Percentiles rank a stretch among this genome's conserved stretches.
Evolutionary conservation across 192 early-diverging fungal species (phyloP).

Genomic region (Mortierella alpina): DNA sequence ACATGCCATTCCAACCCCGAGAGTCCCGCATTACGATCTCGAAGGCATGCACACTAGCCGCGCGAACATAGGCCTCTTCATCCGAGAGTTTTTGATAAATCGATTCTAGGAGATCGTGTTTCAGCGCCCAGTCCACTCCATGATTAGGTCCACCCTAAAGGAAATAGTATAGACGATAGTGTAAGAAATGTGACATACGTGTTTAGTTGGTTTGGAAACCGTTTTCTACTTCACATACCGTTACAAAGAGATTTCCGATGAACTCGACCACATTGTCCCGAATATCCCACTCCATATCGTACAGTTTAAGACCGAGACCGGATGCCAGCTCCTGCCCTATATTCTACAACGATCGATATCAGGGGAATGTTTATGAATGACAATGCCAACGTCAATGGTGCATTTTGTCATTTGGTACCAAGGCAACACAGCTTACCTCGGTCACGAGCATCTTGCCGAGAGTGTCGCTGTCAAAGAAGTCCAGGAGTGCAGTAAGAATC

Average conservation of each 20-base stretch:
- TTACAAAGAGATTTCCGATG: conserved; percentile 58
- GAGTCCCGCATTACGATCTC: conserved; percentile 55
- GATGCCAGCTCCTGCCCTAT: conserved; percentile 46
- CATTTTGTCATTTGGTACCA: too few relatives aligned
- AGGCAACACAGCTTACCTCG: conserved; percentile 9
- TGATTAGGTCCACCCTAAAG: conserved; percentile 30
- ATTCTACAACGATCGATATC: conserved; percentile 9
- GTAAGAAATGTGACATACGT: background rate
- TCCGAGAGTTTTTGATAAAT: conserved; percentile 59
- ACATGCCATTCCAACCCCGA: conserved; percentile 63
- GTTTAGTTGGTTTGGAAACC: background rate
- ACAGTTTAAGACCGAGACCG: conserved; percentile 49
- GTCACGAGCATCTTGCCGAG: conserved; percentile 25
- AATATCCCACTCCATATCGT: conserved; percentile 64
- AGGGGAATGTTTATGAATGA: background rate
- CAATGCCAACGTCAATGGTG: background rate
- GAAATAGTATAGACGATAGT: background rate
- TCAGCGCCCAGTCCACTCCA: conserved; percentile 57
- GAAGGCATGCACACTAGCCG: conserved; percentile 57
- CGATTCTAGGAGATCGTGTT: conserved; percentile 47
- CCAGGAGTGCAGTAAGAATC: conserved; percentile 28
- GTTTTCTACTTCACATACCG: conserved; percentile 4
- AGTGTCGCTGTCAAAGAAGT: conserved; percentile 36
- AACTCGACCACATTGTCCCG: conserved; percentile 64
- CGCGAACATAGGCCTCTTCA: conserved; percentile 64